These are phyloP conservation scores for Salix brachista DNA, from an alignment of 345 rosid genomes.

Conservation along the genomic window DNA sequence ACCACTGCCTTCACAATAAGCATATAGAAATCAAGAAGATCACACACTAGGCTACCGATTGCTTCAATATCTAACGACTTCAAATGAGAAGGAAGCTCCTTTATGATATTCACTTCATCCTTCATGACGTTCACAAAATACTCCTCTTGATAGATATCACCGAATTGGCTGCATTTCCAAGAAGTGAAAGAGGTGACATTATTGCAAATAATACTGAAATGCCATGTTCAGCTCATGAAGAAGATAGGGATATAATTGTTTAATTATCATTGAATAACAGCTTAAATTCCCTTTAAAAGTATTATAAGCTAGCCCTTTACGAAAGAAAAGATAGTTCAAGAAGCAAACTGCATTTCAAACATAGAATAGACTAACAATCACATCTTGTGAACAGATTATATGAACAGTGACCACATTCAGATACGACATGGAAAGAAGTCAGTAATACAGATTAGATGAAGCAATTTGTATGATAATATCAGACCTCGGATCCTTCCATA, in stretches of 20 bases:
- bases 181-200: constrained; percentile 8
- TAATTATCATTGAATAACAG: not conserved
- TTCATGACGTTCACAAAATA: constrained; percentile 49
- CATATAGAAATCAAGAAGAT: constrained; percentile 2
- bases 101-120: constrained; percentile 61
- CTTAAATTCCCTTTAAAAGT: not conserved
- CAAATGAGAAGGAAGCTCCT: constrained; percentile 70
- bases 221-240: not conserved
- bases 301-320: not conserved
- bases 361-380: not conserved
- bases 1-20: not conserved
- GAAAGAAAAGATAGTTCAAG: not conserved
- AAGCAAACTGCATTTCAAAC: not conserved
- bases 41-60: constrained; percentile 57
- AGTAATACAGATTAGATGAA: not conserved
- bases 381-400: not conserved
- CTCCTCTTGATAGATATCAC: constrained; percentile 77
- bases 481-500: constrained; percentile 97
- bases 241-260: not conserved
- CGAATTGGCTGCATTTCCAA: constrained; percentile 65
- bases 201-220: not conserved
- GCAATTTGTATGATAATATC: not conserved
- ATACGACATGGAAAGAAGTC: not conserved
- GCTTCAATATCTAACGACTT: constrained; percentile 55
- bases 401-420: not conserved